Conservation (phyloP, 2,329 filamentous ascomycete genomes). For the Fusarium pseudoanthophilum region DNA sequence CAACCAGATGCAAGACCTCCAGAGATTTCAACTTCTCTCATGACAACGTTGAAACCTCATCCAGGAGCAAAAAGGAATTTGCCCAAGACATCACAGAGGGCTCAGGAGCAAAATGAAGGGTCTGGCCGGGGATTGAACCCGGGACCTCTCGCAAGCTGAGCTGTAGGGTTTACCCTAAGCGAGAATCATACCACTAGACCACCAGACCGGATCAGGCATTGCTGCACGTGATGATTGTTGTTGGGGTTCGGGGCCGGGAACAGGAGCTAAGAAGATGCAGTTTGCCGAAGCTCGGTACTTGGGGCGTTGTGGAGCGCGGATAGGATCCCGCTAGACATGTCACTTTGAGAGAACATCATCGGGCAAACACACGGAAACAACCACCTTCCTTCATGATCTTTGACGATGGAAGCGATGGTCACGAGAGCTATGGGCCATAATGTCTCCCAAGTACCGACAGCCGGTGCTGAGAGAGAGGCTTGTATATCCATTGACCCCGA, state of each 20-base stretch:
- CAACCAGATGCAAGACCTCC: neutral
- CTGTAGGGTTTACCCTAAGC: slow-evolving; percentile 67
- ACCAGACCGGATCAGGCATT: slow-evolving; percentile 52
- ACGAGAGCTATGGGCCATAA: fast-evolving
- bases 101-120: slow-evolving; percentile 47
- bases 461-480: neutral
- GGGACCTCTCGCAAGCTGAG: slow-evolving; percentile 56
- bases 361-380: fast-evolving
- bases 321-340: neutral
- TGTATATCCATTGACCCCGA: neutral
- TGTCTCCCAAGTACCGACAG: fast-evolving
- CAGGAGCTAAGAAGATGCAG: fast-evolving
- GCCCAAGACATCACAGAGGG: fast-evolving
- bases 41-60: neutral
- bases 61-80: neutral
- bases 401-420: neutral
- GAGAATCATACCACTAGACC: slow-evolving; percentile 78
- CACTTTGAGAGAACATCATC: neutral
- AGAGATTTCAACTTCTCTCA: neutral
- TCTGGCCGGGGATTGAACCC: slow-evolving; percentile 60
- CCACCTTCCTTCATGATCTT: fast-evolving
- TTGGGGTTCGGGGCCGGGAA: fast-evolving
- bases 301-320: neutral
- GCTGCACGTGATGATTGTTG: neutral
- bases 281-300: neutral